phyloP scores from a whole-genome alignment of 345 rosid genomes.

The Cardamine chenopodiifolia region DNA sequence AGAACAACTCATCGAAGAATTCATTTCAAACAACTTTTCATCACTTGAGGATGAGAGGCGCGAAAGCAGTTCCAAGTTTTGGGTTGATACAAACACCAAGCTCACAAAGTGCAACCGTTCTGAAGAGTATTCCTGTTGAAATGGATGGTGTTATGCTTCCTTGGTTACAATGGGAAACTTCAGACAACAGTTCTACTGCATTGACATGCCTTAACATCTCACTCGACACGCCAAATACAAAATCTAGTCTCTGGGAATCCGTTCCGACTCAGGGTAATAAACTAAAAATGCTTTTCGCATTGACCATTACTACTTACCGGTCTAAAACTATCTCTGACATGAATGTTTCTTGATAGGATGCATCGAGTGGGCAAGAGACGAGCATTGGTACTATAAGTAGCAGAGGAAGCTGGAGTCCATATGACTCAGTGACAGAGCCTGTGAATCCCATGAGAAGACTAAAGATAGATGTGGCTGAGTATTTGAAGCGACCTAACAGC shows the following conservation, averaged over 20 bases:
- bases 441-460: conserved; percentile 43
- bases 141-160: conserved; percentile 93
- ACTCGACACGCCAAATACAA: conserved; percentile 43
- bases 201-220: conserved; percentile 45
- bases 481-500: conserved; percentile 54
- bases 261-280: conserved; percentile 47
- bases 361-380: conserved; percentile 45
- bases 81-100: conserved; percentile 57
- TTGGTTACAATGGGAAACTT: conserved; percentile 94
- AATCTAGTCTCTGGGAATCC: conserved; percentile 39
- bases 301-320: not conserved
- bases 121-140: conserved; percentile 53
- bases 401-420: conserved; percentile 82
- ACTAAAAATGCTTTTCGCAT: conserved; percentile 10
- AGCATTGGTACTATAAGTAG: conserved; percentile 61
- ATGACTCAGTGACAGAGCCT: conserved; percentile 35
- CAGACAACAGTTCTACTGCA: conserved; percentile 57
- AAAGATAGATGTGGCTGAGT: conserved; percentile 57
- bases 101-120: conserved; percentile 46
- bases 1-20: conserved; percentile 82
- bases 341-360: conserved; percentile 47
- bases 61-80: conserved; percentile 82
- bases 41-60: conserved; percentile 93
- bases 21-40: conserved; percentile 84
- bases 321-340: conserved; percentile 5